A percentile compares a stretch with the other conserved stretches of the same genome.
These are phyloP conservation scores for Globisporangium spiculum DNA, from an alignment of 352 stramenopile genomes.

Conservation along the genomic window DNA sequence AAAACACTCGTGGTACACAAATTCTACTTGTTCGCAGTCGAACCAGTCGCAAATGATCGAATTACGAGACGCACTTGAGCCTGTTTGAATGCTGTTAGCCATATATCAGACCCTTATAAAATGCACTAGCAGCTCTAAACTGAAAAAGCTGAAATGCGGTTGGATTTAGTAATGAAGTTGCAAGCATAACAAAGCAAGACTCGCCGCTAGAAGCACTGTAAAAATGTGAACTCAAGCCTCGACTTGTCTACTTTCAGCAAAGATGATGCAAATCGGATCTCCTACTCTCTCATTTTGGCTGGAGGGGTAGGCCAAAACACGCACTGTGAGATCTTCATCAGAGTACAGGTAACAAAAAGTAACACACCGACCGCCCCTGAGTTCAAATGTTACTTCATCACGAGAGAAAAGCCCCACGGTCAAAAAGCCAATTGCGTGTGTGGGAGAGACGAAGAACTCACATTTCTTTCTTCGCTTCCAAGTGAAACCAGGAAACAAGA, in stretches of 20 bases:
- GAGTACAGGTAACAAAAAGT: not conserved
- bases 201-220: too few relatives aligned
- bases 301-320: not conserved
- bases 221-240: too few relatives aligned
- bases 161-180: not conserved
- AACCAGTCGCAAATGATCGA: too few relatives aligned
- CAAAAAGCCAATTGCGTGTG: not conserved
- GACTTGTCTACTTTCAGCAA: not conserved
- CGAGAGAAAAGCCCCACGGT: not conserved
- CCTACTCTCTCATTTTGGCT: not conserved
- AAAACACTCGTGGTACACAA: not conserved
- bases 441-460: slow-evolving; percentile 11
- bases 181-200: not conserved
- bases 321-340: not conserved
- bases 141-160: not conserved
- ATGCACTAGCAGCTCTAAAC: not conserved
- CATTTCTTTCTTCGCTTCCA: not conserved
- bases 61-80: too few relatives aligned
- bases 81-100: not conserved
- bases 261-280: not conserved
- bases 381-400: not conserved
- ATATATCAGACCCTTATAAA: not conserved
- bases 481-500: not conserved
- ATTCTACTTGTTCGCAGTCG: not conserved
- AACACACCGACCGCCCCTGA: not conserved